These are phyloP conservation scores for Termitomyces eurrhizus DNA, from an alignment of 768 basidiomycete species.

Conservation along the genomic window DNA sequence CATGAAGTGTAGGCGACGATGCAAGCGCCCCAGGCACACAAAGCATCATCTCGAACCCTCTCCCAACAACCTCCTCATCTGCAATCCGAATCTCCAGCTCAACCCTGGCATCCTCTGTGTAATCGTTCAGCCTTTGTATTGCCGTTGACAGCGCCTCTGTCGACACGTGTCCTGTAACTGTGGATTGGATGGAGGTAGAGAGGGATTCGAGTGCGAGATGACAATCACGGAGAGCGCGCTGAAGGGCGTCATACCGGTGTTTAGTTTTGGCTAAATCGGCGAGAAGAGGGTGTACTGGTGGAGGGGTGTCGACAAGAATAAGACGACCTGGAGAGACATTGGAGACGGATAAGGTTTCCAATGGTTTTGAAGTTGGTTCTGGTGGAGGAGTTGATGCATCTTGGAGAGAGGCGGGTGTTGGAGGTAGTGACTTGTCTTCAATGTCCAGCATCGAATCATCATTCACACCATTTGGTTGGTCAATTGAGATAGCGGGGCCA, in stretches of 20 bases:
- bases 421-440: not conserved
- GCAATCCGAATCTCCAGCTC: slow-evolving; percentile 77
- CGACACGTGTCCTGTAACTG: slow-evolving; percentile 16
- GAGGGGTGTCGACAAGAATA: slow-evolving; percentile 5
- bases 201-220: slow-evolving; percentile 62
- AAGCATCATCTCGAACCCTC: slow-evolving; percentile 69
- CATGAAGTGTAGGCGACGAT: slow-evolving; percentile 2
- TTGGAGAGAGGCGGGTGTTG: not conserved
- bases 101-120: slow-evolving; percentile 74
- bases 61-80: slow-evolving; percentile 63
- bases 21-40: slow-evolving; percentile 48
- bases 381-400: not conserved
- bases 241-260: slow-evolving; percentile 24
- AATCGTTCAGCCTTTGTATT: slow-evolving; percentile 64
- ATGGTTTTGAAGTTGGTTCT: not conserved
- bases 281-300: slow-evolving; percentile 35
- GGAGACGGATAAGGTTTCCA: not conserved
- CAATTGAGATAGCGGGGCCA: not conserved
- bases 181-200: slow-evolving; percentile 26
- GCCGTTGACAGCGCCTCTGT: slow-evolving; percentile 43
- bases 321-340: not conserved
- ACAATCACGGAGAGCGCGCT: slow-evolving; percentile 32
- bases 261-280: slow-evolving; percentile 38
- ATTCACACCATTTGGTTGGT: not conserved
- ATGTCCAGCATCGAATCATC: not conserved